phyloP scores from a whole-genome alignment of 371 early-diverging fungal species.

The Syncephalastrum racemosum region DNA sequence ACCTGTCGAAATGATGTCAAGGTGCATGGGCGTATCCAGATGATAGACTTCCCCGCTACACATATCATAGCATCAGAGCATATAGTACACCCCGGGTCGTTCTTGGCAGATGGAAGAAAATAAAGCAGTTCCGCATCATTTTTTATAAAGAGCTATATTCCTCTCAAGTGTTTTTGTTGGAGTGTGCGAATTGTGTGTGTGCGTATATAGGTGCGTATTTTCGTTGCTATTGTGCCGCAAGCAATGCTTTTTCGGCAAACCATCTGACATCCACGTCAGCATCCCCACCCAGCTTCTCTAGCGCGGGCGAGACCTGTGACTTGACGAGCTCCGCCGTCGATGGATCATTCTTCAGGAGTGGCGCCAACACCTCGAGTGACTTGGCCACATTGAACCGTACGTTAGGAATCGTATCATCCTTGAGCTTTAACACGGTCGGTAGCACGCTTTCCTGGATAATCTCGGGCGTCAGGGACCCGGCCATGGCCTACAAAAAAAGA shows the following conservation, averaged over 20 bases:
- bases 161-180: too few relatives aligned
- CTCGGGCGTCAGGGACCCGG: conserved; percentile 83
- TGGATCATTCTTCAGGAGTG: conserved; percentile 67
- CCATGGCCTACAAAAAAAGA: conserved; percentile 68
- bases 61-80: too few relatives aligned
- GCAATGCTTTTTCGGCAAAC: conserved; percentile 83
- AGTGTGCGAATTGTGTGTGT: too few relatives aligned
- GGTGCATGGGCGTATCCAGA: too few relatives aligned
- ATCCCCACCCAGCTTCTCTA: conserved; percentile 83
- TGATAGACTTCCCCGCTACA: too few relatives aligned
- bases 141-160: too few relatives aligned
- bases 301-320: conserved; percentile 74
- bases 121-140: too few relatives aligned
- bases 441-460: conserved; percentile 86
- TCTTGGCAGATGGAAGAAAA: too few relatives aligned
- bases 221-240: conserved; percentile 23
- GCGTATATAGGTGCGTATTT: too few relatives aligned
- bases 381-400: conserved; percentile 99
- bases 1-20: too few relatives aligned
- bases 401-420: conserved; percentile 95
- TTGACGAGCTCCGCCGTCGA: conserved; percentile 61
- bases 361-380: conserved; percentile 82
- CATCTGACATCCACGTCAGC: conserved; percentile 91
- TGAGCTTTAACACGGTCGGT: conserved; percentile 81
- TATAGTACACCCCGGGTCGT: too few relatives aligned